Evolutionary conservation across 371 early-diverging fungal genomes (phyloP).

Genomic region (Entomophthora muscae): DNA sequence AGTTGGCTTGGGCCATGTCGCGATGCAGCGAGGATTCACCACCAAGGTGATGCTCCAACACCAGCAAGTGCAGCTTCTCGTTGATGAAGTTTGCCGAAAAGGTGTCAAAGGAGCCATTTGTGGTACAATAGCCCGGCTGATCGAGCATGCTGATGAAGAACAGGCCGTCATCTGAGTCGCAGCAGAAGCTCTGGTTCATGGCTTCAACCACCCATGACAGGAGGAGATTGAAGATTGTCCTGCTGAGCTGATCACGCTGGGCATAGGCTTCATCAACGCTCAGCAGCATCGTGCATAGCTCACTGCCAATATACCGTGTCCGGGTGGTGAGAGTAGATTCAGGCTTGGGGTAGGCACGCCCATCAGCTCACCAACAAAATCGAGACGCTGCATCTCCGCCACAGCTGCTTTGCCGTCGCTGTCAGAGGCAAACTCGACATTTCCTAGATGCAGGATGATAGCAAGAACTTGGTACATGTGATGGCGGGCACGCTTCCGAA

Average conservation of each 20-base stretch:
- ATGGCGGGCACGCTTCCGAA: slow-evolving; percentile 49
- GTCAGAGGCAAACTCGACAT: slow-evolving; percentile 43
- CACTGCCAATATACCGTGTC: slow-evolving; percentile 43
- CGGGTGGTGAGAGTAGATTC: slow-evolving; percentile 37
- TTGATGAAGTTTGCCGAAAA: slow-evolving; percentile 64
- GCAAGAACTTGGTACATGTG: slow-evolving; percentile 49
- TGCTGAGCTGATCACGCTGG: slow-evolving; percentile 66
- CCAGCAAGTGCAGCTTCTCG: slow-evolving; percentile 30
- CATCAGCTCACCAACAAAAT: slow-evolving; percentile 54
- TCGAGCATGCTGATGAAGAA: slow-evolving; percentile 27
- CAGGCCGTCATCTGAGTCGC: slow-evolving; percentile 22
- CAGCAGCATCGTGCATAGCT: slow-evolving; percentile 71
- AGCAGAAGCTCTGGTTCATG: slow-evolving; percentile 55
- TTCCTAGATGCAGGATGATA: slow-evolving; percentile 64
- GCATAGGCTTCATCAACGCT: slow-evolving; percentile 45
- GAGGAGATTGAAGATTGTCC: slow-evolving; percentile 57
- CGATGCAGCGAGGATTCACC: slow-evolving; percentile 44
- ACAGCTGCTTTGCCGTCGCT: slow-evolving; percentile 36
- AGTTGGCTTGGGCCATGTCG: no score
- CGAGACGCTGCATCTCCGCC: slow-evolving; percentile 43
- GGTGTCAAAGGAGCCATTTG: slow-evolving; percentile 45
- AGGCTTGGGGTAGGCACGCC: slow-evolving; percentile 56
- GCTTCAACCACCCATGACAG: slow-evolving; percentile 79
- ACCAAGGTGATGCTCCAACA: no score
- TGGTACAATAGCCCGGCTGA: slow-evolving; percentile 35